Conservation (phyloP, 139 green algal species). For the Medakamo hakoo region DNA sequence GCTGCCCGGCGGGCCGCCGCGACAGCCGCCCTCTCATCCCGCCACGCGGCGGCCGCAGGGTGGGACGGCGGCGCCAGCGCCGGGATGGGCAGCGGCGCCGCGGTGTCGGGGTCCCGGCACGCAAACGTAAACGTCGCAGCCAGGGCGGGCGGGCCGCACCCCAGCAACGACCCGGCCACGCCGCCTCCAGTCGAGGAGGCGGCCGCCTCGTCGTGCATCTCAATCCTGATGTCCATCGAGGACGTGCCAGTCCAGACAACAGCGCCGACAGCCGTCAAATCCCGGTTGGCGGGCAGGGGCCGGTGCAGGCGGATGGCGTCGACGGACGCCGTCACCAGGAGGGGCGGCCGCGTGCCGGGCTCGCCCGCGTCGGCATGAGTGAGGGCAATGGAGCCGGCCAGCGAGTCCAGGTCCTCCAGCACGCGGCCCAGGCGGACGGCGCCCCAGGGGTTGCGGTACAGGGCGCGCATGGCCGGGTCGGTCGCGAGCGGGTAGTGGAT, state of each 20-base stretch:
- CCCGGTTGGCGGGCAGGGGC: slow-evolving; percentile 19
- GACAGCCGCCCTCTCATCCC: slow-evolving; percentile 24
- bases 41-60: slow-evolving; percentile 15
- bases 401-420: slow-evolving; percentile 68
- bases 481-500: slow-evolving; percentile 41
- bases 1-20: slow-evolving; percentile 25
- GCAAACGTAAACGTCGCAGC: slow-evolving; percentile 57
- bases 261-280: slow-evolving; percentile 17
- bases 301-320: slow-evolving; percentile 39
- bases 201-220: slow-evolving; percentile 8
- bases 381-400: slow-evolving; percentile 63
- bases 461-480: slow-evolving; percentile 19
- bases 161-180: background rate
- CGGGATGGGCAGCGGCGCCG: slow-evolving; percentile 31
- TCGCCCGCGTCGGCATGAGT: slow-evolving; percentile 27
- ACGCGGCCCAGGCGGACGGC: slow-evolving; percentile 49
- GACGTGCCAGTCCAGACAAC: slow-evolving; percentile 61
- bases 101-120: slow-evolving; percentile 36
- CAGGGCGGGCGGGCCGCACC: slow-evolving; percentile 17
- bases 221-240: slow-evolving; percentile 60
- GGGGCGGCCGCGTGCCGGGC: slow-evolving; percentile 19
- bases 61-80: slow-evolving; percentile 22
- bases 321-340: slow-evolving; percentile 57
- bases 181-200: background rate
- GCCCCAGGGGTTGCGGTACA: slow-evolving; percentile 64